phyloP scores from a whole-genome alignment of 306 rosid genomes.

The Acacia melanoxylon region DNA sequence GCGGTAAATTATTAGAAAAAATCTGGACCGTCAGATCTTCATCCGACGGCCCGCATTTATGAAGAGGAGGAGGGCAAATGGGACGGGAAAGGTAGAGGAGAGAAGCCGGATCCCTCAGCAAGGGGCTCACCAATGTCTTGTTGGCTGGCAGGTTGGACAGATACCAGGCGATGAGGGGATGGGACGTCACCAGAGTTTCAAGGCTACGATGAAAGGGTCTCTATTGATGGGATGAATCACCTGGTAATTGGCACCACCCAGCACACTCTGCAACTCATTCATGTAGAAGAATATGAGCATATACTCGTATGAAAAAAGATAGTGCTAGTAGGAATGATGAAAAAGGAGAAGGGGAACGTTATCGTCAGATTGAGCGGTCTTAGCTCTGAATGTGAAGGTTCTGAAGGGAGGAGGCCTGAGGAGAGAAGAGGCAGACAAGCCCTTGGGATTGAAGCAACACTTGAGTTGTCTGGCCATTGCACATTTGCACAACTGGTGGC shows the following conservation, averaged over 20 bases:
- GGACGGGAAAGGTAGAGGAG: too few relatives aligned
- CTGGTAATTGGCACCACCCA: conserved; percentile 65
- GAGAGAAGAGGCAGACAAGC: conserved; percentile 49
- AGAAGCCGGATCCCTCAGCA: too few relatives aligned
- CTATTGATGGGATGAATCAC: conserved; percentile 94
- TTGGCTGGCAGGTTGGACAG: conserved; percentile 94
- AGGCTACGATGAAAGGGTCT: conserved; percentile 95
- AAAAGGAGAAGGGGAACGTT: conserved; percentile 45
- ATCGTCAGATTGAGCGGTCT: conserved; percentile 68
- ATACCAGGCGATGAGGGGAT: conserved; percentile 92
- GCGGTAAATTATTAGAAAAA: too few relatives aligned
- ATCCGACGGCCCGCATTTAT: too few relatives aligned
- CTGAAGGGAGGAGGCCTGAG: conserved; percentile 31
- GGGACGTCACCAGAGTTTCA: conserved; percentile 90
- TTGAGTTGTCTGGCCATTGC: conserved; percentile 92
- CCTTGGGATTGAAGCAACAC: conserved; percentile 81
- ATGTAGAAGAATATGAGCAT: background rate
- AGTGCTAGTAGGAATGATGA: background rate
- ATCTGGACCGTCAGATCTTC: too few relatives aligned
- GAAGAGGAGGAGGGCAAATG: too few relatives aligned
- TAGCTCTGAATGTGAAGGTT: conserved; percentile 63
- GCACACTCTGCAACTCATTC: background rate
- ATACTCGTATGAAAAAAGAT: too few relatives aligned
- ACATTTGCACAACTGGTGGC: conserved; percentile 81
- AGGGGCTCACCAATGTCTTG: conserved; percentile 88